Conservation (phyloP, 192 early-diverging fungal genomes). For the Lobulomyces angularis region DNA sequence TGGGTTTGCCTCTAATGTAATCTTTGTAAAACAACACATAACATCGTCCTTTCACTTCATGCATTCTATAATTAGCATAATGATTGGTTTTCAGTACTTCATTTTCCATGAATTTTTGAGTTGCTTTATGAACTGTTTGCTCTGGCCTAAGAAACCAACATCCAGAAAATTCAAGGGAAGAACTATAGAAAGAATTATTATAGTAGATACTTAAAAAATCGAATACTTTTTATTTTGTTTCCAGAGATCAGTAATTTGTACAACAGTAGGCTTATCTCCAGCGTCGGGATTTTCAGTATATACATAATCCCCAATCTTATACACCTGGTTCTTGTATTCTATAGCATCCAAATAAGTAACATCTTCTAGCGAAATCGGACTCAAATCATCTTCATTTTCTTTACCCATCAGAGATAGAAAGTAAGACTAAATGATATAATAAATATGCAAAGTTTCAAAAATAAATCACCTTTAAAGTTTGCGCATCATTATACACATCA, state of each 20-base stretch:
- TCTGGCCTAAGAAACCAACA: conserved; percentile 56
- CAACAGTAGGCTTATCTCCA: conserved; percentile 45
- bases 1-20: conserved; percentile 38
- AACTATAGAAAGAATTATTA: conserved; percentile 2
- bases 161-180: conserved; percentile 25
- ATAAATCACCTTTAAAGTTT: no score
- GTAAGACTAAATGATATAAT: conserved; percentile 2
- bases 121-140: conserved; percentile 49
- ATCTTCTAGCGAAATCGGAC: no score
- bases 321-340: conserved; percentile 4
- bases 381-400: conserved; percentile 6
- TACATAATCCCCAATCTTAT: conserved; percentile 48
- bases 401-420: neutral
- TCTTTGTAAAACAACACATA: conserved; percentile 47
- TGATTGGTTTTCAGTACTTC: conserved; percentile 55
- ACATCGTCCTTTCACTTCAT: conserved; percentile 48
- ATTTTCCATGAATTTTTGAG: conserved; percentile 41
- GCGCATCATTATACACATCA: conserved; percentile 67
- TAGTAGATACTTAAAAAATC: neutral
- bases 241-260: conserved; percentile 40
- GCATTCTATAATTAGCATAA: conserved; percentile 31
- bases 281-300: conserved; percentile 44
- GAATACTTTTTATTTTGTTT: conserved; percentile 24
- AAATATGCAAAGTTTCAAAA: no score
- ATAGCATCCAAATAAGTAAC: conserved; percentile 13